Conservation (phyloP, 2,329 filamentous ascomycete genomes). For the Pseudocercospora fuligena region DNA sequence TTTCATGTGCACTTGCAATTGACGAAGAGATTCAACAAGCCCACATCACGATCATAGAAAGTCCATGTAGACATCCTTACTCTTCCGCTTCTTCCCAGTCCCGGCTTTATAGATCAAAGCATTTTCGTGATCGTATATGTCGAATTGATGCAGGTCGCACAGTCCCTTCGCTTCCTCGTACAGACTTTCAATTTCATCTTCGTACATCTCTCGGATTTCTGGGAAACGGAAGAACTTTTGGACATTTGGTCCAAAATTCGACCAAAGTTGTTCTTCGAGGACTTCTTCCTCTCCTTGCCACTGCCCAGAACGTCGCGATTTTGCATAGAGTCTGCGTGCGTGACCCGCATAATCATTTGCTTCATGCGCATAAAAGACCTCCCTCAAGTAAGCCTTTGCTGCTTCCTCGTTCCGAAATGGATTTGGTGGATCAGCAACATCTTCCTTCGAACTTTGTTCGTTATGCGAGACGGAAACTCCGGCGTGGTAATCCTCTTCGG, state of each 20-base stretch:
- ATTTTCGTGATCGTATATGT: conserved; percentile 33
- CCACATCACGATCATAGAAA: not conserved
- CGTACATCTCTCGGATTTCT: conserved; percentile 36
- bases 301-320: conserved; percentile 6
- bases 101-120: conserved; percentile 34
- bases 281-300: conserved; percentile 20
- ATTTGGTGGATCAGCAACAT: conserved; percentile 29
- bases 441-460: conserved; percentile 7
- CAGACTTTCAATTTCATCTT: conserved; percentile 30
- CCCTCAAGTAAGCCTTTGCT: conserved; percentile 30
- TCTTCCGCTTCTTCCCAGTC: conserved; percentile 15
- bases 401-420: conserved; percentile 28
- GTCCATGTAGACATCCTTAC: not conserved
- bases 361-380: conserved; percentile 35
- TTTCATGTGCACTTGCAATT: not conserved
- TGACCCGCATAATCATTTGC: conserved; percentile 15
- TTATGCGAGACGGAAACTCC: not conserved
- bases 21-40: not conserved
- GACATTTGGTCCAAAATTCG: conserved; percentile 13
- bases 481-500: conserved; percentile 28
- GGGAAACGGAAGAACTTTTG: conserved; percentile 31
- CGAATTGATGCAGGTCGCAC: conserved; percentile 37
- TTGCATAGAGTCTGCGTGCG: not conserved
- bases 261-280: conserved; percentile 5
- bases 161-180: conserved; percentile 34